These are phyloP conservation scores for Saccharomyces hybrid DNA, from an alignment of 1,139 yeast species.

Conservation along the genomic window DNA sequence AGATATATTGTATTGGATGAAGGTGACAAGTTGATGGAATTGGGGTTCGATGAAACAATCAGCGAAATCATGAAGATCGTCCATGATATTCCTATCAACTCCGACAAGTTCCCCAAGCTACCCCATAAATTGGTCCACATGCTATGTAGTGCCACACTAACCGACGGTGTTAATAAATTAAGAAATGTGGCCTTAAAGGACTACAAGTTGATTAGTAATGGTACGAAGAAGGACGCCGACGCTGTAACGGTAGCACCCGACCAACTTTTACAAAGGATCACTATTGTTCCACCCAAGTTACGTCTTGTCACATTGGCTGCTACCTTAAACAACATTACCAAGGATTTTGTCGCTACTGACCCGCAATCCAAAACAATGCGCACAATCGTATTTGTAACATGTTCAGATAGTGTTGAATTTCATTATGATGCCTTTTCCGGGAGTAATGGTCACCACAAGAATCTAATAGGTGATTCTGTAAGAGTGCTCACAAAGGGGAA, in stretches of 20 bases:
- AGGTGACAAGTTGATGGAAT: slow-evolving; percentile 89
- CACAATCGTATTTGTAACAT: slow-evolving; percentile 81
- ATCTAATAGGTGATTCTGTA: slow-evolving; percentile 41
- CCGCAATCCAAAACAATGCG: slow-evolving; percentile 34
- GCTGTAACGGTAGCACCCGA: slow-evolving; percentile 61
- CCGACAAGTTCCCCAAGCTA: slow-evolving; percentile 43
- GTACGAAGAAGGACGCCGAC: slow-evolving; percentile 32
- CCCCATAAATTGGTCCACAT: slow-evolving; percentile 70
- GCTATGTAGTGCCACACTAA: slow-evolving; percentile 91
- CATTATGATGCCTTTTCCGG: slow-evolving; percentile 67
- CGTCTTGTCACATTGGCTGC: slow-evolving; percentile 77
- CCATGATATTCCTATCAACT: slow-evolving; percentile 40
- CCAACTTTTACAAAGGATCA: slow-evolving; percentile 70
- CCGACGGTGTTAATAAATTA: slow-evolving; percentile 66
- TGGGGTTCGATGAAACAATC: slow-evolving; percentile 92
- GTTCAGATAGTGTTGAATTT: slow-evolving; percentile 92
- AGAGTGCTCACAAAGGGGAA: slow-evolving; percentile 28
- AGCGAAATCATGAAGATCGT: slow-evolving; percentile 61
- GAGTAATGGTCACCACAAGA: slow-evolving; percentile 20
- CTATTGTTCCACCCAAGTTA: slow-evolving; percentile 85
- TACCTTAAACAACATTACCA: slow-evolving; percentile 44
- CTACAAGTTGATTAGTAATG: slow-evolving; percentile 57
- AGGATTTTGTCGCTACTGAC: slow-evolving; percentile 9
- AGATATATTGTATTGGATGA: slow-evolving; percentile 87
- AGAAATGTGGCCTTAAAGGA: slow-evolving; percentile 68